Evolutionary conservation across 208 protist genomes (phyloP).

Genomic region (Naegleria lovaniensis): DNA sequence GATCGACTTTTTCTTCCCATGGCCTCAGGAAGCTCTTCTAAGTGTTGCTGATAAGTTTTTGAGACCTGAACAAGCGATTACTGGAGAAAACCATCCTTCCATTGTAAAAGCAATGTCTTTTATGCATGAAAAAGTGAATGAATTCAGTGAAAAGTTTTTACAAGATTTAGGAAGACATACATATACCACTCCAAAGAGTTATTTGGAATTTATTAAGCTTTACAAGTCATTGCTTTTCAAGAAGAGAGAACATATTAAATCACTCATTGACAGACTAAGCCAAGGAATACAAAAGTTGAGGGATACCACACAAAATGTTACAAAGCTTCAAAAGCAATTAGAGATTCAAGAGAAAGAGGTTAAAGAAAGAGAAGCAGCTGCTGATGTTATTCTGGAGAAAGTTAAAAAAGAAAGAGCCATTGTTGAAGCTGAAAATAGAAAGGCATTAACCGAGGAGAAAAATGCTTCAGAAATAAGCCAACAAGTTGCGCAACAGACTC

Average conservation of each 20-base stretch:
- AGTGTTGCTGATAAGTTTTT: conserved; percentile 57
- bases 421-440: conserved; percentile 34
- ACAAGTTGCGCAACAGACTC: conserved; percentile 33
- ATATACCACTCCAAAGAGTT: conserved; percentile 82
- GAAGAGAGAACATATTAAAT: conserved; percentile 24
- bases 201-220: conserved; percentile 72
- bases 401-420: conserved; percentile 30
- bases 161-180: conserved; percentile 56
- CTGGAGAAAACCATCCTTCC: neutral
- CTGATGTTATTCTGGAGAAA: conserved; percentile 34
- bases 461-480: conserved; percentile 51
- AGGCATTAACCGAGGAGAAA: conserved; percentile 30
- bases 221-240: conserved; percentile 60
- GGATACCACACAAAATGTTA: conserved; percentile 41
- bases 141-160: conserved; percentile 51
- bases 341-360: conserved; percentile 31
- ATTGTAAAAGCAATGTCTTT: conserved; percentile 50
- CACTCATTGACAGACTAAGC: conserved; percentile 42
- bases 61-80: conserved; percentile 51
- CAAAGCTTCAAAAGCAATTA: conserved; percentile 41
- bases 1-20: conserved; percentile 80
- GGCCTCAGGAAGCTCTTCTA: conserved; percentile 69
- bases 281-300: conserved; percentile 43
- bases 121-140: conserved; percentile 55
- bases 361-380: conserved; percentile 29